phyloP scores from a whole-genome alignment of 768 basidiomycete genomes.

The Podaxis mareebaensis region DNA sequence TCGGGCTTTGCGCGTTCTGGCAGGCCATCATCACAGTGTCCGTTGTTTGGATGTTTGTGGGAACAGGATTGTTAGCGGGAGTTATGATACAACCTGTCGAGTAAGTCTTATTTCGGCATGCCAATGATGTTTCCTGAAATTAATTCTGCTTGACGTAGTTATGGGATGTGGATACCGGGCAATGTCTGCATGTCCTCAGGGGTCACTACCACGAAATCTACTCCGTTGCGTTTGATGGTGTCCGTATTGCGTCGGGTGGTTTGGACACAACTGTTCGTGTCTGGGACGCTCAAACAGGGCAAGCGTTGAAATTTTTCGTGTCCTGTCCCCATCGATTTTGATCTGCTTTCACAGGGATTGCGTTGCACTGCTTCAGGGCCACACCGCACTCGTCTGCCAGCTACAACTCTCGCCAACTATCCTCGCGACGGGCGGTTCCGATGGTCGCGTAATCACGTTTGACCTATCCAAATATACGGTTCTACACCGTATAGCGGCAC shows the following conservation, averaged over 20 bases:
- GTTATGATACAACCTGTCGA: constrained; percentile 88
- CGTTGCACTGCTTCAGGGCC: constrained; percentile 83
- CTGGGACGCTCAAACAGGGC: constrained; percentile 90
- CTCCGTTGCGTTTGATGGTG: constrained; percentile 87
- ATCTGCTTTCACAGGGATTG: constrained; percentile 54
- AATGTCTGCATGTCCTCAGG: constrained; percentile 76
- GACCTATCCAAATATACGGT: constrained; percentile 39
- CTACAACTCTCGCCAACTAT: constrained; percentile 71
- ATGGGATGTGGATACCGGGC: constrained; percentile 90
- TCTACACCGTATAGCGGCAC: constrained; percentile 76
- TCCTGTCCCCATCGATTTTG: neutral
- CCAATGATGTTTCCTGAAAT: constrained; percentile 8
- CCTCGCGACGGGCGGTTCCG: constrained; percentile 84
- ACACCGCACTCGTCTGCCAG: constrained; percentile 91
- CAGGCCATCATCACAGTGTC: constrained; percentile 81
- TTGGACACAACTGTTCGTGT: constrained; percentile 91
- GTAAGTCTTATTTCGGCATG: constrained; percentile 40
- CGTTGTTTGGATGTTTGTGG: constrained; percentile 89
- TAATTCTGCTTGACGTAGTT: constrained; percentile 43
- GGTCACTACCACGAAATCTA: constrained; percentile 93
- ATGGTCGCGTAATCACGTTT: constrained; percentile 67
- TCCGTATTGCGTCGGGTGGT: constrained; percentile 80
- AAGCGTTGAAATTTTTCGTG: constrained; percentile 25
- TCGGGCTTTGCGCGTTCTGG: constrained; percentile 58
- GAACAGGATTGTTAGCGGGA: constrained; percentile 82